Evolutionary conservation across 73 alveolate genomes (phyloP).

Genomic region (Halteria grandinella): DNA sequence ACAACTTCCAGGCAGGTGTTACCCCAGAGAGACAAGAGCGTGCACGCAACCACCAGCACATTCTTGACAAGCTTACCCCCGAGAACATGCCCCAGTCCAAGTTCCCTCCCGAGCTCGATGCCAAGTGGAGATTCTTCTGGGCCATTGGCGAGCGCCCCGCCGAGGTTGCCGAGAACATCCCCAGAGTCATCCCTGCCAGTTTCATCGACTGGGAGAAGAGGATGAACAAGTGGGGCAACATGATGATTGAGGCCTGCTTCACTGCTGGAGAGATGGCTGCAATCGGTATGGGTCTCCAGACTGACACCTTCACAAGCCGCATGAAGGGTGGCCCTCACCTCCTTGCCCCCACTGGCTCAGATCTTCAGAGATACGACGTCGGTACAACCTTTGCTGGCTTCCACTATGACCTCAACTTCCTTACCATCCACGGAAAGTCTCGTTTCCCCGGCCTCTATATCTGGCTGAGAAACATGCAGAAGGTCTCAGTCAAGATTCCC

Average conservation of each 20-base stretch:
- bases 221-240: conserved; percentile 91
- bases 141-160: conserved; percentile 75
- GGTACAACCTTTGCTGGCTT: conserved; percentile 93
- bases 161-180: conserved; percentile 70
- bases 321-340: conserved; percentile 91
- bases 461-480: conserved; percentile 75
- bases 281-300: conserved; percentile 79
- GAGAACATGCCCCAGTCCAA: conserved; percentile 84
- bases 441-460: conserved; percentile 80
- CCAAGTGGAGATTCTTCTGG: conserved; percentile 95
- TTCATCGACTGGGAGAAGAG: conserved; percentile 79
- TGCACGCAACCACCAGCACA: conserved; percentile 80
- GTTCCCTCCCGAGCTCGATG: conserved; percentile 90
- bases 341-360: conserved; percentile 95
- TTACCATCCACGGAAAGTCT: conserved; percentile 80
- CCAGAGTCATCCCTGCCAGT: conserved; percentile 79
- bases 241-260: conserved; percentile 82
- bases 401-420: conserved; percentile 87
- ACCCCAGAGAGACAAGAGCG: conserved; percentile 89
- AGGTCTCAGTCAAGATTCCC: conserved; percentile 70
- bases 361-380: conserved; percentile 71
- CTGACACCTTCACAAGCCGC: conserved; percentile 74
- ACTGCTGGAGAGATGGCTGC: conserved; percentile 94
- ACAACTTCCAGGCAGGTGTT: conserved; percentile 85
- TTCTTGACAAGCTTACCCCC: conserved; percentile 13